A percentile compares a stretch with the other conserved stretches of the same genome.
These are phyloP conservation scores for Oryza nivara DNA, from an alignment of 176 grass and related monocot genomes.

Conservation along the genomic window DNA sequence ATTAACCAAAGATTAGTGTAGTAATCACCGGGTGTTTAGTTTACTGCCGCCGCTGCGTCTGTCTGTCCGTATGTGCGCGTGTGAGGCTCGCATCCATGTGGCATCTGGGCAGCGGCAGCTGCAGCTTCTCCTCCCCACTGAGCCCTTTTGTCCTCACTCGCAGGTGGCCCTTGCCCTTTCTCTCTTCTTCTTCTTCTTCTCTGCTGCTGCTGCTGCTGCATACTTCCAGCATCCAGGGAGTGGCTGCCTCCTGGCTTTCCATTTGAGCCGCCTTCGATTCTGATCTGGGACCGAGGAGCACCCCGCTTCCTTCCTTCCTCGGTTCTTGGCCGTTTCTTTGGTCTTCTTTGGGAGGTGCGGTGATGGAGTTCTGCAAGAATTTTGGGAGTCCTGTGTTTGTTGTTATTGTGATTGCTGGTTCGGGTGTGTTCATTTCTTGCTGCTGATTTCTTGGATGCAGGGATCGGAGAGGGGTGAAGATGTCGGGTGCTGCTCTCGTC, in stretches of 20 bases:
- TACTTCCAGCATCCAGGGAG: slow-evolving; percentile 8
- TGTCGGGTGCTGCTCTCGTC: slow-evolving; percentile 65
- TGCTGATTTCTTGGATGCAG: slow-evolving; percentile 20
- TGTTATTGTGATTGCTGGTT: not conserved
- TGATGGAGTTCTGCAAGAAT: slow-evolving; percentile 29
- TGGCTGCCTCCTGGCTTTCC: slow-evolving; percentile 13
- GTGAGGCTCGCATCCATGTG: not conserved
- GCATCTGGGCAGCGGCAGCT: slow-evolving; percentile 19
- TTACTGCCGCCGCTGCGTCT: not conserved
- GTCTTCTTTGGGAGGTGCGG: not conserved
- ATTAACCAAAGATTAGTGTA: not conserved
- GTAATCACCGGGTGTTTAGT: not conserved
- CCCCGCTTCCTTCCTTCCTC: not conserved
- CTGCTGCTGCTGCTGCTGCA: not conserved
- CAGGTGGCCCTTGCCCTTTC: slow-evolving; percentile 25
- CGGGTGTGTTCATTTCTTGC: not conserved
- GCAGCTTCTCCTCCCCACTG: slow-evolving; percentile 39
- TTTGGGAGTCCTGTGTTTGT: not conserved
- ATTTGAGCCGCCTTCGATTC: slow-evolving; percentile 6
- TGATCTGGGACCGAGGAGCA: slow-evolving; percentile 25
- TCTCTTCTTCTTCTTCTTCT: not conserved
- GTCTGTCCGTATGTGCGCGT: not conserved
- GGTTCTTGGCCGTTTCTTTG: not conserved
- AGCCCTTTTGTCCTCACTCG: slow-evolving; percentile 38
- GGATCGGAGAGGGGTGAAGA: not conserved